Evolutionary conservation across 495 filamentous ascomycete genomes (phyloP).

Genomic region (Talaromyces adpressus): DNA sequence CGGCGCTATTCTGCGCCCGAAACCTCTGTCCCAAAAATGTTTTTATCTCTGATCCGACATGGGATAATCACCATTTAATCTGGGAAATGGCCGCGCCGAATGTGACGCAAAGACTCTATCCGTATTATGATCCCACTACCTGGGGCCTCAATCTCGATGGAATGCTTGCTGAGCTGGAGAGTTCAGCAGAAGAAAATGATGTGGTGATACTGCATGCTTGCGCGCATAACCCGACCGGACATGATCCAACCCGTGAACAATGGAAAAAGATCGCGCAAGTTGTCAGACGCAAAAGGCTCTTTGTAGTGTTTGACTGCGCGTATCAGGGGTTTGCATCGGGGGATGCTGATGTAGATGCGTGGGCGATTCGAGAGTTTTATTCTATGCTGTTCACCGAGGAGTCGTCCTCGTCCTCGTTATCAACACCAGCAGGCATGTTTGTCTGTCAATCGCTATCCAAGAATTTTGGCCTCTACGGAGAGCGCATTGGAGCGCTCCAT

Average conservation of each 20-base stretch:
- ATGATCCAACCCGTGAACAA: constrained; percentile 24
- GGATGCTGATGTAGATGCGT: constrained; percentile 28
- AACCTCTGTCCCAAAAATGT: constrained; percentile 15
- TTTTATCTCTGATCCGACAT: constrained; percentile 24
- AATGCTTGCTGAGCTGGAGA: constrained; percentile 15
- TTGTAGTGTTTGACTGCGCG: constrained; percentile 37
- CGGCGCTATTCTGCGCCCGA: constrained; percentile 61
- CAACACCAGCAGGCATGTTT: constrained; percentile 5
- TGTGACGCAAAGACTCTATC: constrained; percentile 16
- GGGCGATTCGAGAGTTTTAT: constrained; percentile 31
- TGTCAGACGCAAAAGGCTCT: constrained; percentile 18
- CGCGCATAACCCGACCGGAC: constrained; percentile 39
- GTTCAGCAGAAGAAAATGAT: constrained; percentile 15
- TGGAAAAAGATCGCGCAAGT: constrained; percentile 27
- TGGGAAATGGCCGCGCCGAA: constrained; percentile 15
- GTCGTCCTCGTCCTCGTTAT: too few species aligned
- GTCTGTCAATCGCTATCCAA: constrained; percentile 37
- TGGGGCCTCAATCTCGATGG: constrained; percentile 15
- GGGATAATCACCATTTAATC: constrained; percentile 24
- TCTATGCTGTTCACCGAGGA: constrained; percentile 1
- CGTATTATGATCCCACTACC: constrained; percentile 22
- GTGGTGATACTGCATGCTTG: constrained; percentile 35
- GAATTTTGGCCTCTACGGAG: constrained; percentile 37
- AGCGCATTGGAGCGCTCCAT: constrained; percentile 29
- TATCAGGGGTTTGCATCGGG: constrained; percentile 41